These are phyloP conservation scores for Pyrus betulifolia DNA, from an alignment of 306 rosid species.

Conservation along the genomic window DNA sequence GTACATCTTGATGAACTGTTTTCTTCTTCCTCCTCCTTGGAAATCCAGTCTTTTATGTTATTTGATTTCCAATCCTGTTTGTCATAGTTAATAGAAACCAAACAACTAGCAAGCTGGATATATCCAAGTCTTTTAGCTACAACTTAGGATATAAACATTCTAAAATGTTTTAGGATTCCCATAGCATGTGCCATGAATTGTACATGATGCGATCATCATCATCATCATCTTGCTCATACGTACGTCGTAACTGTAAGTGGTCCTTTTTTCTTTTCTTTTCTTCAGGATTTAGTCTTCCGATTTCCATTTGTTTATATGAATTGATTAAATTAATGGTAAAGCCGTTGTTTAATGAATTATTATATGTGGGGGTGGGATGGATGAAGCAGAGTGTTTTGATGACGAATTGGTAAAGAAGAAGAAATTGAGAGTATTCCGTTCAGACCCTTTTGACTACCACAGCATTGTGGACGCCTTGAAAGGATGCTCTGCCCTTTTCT, in stretches of 20 bases:
- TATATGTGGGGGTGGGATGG: neutral
- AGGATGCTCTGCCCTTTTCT: conserved; percentile 29
- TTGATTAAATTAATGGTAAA: no score
- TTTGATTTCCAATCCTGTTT: neutral
- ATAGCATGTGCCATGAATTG: no score
- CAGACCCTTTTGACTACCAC: conserved; percentile 26
- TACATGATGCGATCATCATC: no score
- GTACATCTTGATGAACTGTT: neutral
- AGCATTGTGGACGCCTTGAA: conserved; percentile 22
- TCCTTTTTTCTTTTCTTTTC: neutral
- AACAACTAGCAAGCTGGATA: neutral
- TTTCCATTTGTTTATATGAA: neutral
- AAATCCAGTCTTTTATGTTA: neutral
- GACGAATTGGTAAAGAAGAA: neutral
- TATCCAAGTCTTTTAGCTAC: no score
- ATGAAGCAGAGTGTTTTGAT: neutral
- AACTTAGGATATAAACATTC: no score
- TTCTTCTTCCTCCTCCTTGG: neutral
- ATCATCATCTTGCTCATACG: neutral
- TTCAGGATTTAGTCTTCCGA: neutral
- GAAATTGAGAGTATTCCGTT: conserved; percentile 14
- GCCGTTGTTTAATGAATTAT: neutral
- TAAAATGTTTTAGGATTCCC: no score
- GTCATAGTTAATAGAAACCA: neutral
- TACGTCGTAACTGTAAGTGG: neutral